phyloP scores from a whole-genome alignment of 768 basidiomycete species.

The Suillus discolor region DNA sequence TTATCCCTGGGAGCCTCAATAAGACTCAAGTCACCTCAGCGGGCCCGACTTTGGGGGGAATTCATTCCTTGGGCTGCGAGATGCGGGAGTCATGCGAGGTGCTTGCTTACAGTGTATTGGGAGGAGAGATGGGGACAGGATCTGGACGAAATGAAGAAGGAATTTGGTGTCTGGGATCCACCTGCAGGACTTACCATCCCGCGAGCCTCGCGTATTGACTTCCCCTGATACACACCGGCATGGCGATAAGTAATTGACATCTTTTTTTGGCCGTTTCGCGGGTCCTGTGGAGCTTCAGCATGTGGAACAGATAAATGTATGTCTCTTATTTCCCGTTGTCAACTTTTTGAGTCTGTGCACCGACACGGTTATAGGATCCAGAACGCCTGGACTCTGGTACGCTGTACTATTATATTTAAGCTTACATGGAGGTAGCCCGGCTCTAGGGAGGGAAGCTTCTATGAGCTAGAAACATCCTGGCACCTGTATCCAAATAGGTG shows the following conservation, averaged over 20 bases:
- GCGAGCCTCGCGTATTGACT: neutral
- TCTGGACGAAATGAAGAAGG: slow-evolving; percentile 78
- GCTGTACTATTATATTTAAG: too few species aligned
- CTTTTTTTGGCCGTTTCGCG: neutral
- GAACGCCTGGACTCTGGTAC: too few species aligned
- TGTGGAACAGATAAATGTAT: neutral
- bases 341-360: too few species aligned
- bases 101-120: slow-evolving; percentile 93
- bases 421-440: too few species aligned
- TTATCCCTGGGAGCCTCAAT: slow-evolving; percentile 64
- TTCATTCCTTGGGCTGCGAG: slow-evolving; percentile 93
- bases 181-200: slow-evolving; percentile 42
- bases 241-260: too few species aligned
- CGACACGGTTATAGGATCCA: too few species aligned
- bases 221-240: neutral
- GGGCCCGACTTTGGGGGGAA: slow-evolving; percentile 66
- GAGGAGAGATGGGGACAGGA: slow-evolving; percentile 91
- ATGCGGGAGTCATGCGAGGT: slow-evolving; percentile 73
- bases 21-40: slow-evolving; percentile 41
- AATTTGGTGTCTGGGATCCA: slow-evolving; percentile 85
- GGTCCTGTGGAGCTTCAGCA: neutral
- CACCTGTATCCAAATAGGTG: too few species aligned
- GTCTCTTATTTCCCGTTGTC: too few species aligned
- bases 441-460: too few species aligned
- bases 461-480: too few species aligned